These are phyloP conservation scores for Strigomonas oncopelti DNA, from an alignment of 208 protist species.

Conservation along the genomic window DNA sequence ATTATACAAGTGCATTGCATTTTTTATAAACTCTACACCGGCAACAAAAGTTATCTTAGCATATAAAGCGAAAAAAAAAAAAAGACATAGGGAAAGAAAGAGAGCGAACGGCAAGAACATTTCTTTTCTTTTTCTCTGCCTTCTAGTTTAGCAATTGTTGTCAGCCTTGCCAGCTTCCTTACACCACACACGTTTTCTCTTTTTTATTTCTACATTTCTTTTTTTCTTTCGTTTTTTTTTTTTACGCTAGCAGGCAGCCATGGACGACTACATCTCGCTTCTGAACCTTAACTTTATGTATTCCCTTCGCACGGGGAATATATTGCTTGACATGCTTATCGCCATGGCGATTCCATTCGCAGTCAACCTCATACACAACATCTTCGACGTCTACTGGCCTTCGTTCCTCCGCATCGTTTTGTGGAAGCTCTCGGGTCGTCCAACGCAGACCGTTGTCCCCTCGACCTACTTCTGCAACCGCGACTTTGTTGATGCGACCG, in stretches of 20 bases:
- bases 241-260: conserved; percentile 17
- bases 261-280: conserved; percentile 77
- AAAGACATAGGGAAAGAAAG: too few relatives aligned
- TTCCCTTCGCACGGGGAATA: conserved; percentile 78
- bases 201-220: neutral
- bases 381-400: conserved; percentile 55
- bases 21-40: too few relatives aligned
- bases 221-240: neutral
- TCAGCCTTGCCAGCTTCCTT: too few relatives aligned
- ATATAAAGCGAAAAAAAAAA: too few relatives aligned
- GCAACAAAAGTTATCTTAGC: too few relatives aligned
- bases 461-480: conserved; percentile 44
- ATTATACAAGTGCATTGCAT: too few relatives aligned
- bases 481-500: conserved; percentile 35
- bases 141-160: too few relatives aligned
- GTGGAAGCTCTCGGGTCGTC: conserved; percentile 16
- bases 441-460: conserved; percentile 35
- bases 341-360: conserved; percentile 74
- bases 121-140: too few relatives aligned
- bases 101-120: too few relatives aligned
- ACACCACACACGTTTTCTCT: too few relatives aligned
- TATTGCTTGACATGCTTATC: conserved; percentile 78
- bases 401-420: conserved; percentile 24
- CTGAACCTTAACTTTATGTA: conserved; percentile 89
- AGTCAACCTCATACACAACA: conserved; percentile 33